Base-by-base conservation (phyloP, 768 basidiomycete species). In the Tephrocybe sp. region DNA sequence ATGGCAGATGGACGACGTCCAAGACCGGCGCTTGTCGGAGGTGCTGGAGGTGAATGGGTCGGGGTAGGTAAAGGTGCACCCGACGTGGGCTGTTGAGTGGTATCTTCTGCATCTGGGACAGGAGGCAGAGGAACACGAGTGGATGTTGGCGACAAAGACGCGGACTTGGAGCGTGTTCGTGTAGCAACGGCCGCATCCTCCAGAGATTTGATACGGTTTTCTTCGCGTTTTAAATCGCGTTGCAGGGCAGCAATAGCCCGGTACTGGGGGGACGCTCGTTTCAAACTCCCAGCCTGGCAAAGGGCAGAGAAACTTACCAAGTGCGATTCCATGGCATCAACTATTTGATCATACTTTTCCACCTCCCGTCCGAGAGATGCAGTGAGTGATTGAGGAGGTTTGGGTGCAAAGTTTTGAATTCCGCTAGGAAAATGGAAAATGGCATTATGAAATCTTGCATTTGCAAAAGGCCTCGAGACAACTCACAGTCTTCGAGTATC, bases 331-430 rank as follows among this genome's bases (percentile, higher is more conserved):
- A 92, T 80, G 1, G 82, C 72, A 61, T 92, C 90, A 59, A 87
- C 89, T 4, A 90, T 55, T 58, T 89, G 87, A 60, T 92, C 88
- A 57, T 86, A 92, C 60, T 79, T 85, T 62, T 91, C 87, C 3
- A 90, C 71, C 60, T 89, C 87, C 33, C 79, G 79, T 13, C 88
- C 84, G 31, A 92, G 72, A 14, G 85, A 75, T 3, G 80, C 71
- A 3, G 79, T 82, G 11, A 90, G 62, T 19, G 83, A 74, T n/a
- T 71, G 80, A 9, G 88, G 87, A 20, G 89, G 87, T 51, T 75
- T 66, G 3, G 78, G 74, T 2, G 80, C 77, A 58, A 84, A 73
- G 44, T 76, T 76, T 43, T 77, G 72, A 39, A 89, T 76, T 10
- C 77, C 78, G 39, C 88, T 89, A 49, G 16, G 13, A 26, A 44